Evolutionary conservation across 176 grass and related monocot species (phyloP).

Genomic region (Stipa capillata): DNA sequence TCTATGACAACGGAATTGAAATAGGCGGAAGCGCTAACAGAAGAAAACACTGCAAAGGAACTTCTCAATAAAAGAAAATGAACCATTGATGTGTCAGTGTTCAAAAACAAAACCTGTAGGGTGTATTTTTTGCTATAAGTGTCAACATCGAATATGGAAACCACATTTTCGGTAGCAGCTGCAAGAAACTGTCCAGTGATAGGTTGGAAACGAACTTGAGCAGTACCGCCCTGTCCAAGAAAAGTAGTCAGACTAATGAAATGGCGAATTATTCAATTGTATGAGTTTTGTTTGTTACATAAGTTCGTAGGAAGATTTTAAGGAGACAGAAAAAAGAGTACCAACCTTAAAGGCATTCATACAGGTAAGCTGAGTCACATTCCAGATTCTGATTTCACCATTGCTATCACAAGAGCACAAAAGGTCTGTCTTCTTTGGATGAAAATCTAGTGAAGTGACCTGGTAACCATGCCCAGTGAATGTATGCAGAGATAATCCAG

Average conservation of each 20-base stretch:
- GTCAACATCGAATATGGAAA: conserved; percentile 82
- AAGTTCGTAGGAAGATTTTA: not conserved
- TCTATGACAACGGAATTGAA: not conserved
- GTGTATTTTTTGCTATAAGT: conserved; percentile 56
- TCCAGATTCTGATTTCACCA: conserved; percentile 95
- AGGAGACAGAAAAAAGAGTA: not conserved
- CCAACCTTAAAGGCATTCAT: conserved; percentile 53
- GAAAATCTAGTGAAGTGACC: conserved; percentile 93
- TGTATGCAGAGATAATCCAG: conserved; percentile 64
- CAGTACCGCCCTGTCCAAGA: conserved; percentile 61
- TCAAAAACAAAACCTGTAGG: conserved; percentile 54
- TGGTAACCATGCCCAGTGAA: conserved; percentile 62
- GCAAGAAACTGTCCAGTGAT: conserved; percentile 67
- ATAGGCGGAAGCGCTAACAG: not conserved
- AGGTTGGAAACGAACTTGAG: conserved; percentile 96
- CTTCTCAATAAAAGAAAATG: not conserved
- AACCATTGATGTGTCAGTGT: not conserved
- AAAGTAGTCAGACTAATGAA: conserved; percentile 6
- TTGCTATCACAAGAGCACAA: conserved; percentile 89
- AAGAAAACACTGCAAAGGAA: not conserved
- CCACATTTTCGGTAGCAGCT: conserved; percentile 65
- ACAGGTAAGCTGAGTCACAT: conserved; percentile 30
- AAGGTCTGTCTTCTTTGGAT: conserved; percentile 92
- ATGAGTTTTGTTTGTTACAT: not conserved
- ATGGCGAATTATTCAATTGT: not conserved